phyloP scores from a whole-genome alignment of 345 rosid species.

The Brassica incana region DNA sequence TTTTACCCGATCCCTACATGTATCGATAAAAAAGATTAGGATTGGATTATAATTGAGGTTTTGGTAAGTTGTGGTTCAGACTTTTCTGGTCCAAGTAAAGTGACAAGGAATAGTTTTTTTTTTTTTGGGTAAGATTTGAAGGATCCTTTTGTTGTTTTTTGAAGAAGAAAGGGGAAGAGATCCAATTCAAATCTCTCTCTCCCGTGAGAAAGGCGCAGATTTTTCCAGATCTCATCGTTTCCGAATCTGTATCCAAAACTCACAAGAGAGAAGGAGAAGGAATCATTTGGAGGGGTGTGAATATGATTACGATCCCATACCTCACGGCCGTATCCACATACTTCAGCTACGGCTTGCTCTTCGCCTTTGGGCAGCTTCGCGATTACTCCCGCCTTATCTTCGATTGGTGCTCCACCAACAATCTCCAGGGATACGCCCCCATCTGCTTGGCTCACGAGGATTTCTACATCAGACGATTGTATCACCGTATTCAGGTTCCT shows the following conservation, averaged over 20 bases:
- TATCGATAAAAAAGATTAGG: too few species aligned
- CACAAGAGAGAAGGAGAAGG: background rate
- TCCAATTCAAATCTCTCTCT: constrained; percentile 37
- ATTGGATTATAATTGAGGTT: too few species aligned
- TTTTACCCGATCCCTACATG: too few species aligned
- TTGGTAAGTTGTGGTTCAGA: background rate
- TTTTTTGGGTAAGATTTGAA: constrained; percentile 5
- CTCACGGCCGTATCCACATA: constrained; percentile 70
- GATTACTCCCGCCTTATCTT: constrained; percentile 68
- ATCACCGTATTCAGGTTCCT: constrained; percentile 70
- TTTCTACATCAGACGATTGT: constrained; percentile 83
- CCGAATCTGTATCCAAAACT: background rate
- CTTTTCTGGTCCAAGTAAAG: background rate
- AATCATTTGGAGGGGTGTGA: too few species aligned
- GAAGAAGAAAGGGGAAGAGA: constrained; percentile 21
- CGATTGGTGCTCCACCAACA: constrained; percentile 57
- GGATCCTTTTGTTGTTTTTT: background rate
- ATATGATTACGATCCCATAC: constrained; percentile 69
- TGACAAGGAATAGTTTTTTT: background rate
- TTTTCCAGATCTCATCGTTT: constrained; percentile 33
- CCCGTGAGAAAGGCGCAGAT: constrained; percentile 3
- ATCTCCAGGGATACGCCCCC: constrained; percentile 90
- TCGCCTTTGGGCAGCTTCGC: constrained; percentile 73
- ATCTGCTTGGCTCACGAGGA: constrained; percentile 91
- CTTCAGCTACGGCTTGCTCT: constrained; percentile 80